These are phyloP conservation scores for Deinandra increscens DNA, from an alignment of 129 eudicot genomes.

Conservation along the genomic window DNA sequence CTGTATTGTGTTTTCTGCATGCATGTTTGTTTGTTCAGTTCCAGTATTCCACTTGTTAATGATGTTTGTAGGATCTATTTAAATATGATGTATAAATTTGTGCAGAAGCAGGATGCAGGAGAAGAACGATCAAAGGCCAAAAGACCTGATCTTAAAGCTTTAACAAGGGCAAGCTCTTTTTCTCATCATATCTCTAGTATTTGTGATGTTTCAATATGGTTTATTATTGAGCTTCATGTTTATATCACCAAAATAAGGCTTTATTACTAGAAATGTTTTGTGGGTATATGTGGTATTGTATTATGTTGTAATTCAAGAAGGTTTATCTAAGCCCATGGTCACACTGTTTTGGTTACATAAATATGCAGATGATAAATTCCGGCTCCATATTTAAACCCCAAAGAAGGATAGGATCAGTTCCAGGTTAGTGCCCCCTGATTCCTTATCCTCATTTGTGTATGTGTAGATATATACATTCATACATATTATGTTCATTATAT, in stretches of 20 bases:
- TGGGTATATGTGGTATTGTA: background rate
- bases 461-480: background rate
- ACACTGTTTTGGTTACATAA: constrained; percentile 15
- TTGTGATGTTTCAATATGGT: background rate
- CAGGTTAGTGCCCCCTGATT: constrained; percentile 49
- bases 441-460: background rate
- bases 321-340: background rate
- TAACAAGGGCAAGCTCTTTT: constrained; percentile 49
- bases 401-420: constrained; percentile 64
- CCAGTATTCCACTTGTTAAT: background rate
- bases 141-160: constrained; percentile 65
- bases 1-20: background rate
- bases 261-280: constrained; percentile 20
- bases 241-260: too few relatives aligned
- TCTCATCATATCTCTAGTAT: constrained; percentile 4
- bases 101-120: constrained; percentile 39
- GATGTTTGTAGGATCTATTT: background rate
- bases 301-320: background rate
- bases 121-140: constrained; percentile 41
- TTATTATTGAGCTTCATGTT: background rate
- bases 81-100: constrained; percentile 27
- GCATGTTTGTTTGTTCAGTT: constrained; percentile 11
- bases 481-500: background rate
- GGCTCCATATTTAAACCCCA: constrained; percentile 32
- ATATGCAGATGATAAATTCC: constrained; percentile 59